These are phyloP conservation scores for Calonectria pseudoturangicola DNA, from an alignment of 2,329 filamentous ascomycete genomes.

Conservation along the genomic window DNA sequence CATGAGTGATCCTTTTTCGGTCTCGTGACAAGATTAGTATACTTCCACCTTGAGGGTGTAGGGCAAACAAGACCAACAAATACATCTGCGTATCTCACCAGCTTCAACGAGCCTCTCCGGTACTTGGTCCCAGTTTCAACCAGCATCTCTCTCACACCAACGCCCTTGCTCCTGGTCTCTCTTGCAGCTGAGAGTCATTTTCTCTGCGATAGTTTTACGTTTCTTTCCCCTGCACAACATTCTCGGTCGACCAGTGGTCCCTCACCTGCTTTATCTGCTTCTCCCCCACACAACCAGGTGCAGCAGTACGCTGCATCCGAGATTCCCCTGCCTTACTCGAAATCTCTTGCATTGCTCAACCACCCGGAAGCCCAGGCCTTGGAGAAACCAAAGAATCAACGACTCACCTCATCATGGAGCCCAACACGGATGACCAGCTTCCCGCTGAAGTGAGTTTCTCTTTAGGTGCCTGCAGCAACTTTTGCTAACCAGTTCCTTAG, in stretches of 20 bases:
- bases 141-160: too few relatives aligned
- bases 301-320: neutral
- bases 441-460: neutral
- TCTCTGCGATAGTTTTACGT: too few relatives aligned
- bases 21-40: too few relatives aligned
- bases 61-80: too few relatives aligned
- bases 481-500: neutral
- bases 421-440: too few relatives aligned
- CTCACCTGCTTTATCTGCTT: neutral
- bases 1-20: neutral
- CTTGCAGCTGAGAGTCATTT: too few relatives aligned
- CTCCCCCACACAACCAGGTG: too few relatives aligned
- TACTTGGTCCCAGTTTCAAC: too few relatives aligned
- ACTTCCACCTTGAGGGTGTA: too few relatives aligned
- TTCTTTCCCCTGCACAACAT: neutral
- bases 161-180: too few relatives aligned
- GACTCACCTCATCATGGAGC: neutral
- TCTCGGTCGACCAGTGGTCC: neutral
- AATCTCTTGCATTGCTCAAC: neutral
- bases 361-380: neutral
- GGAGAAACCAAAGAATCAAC: neutral
- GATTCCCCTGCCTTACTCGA: neutral
- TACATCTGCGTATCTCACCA: too few relatives aligned
- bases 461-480: neutral
- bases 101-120: too few relatives aligned